Evolutionary conservation across 257 asterid species (phyloP), one percentile per base, ranked within the genome.

Genomic region (Osmanthus fragrans): DNA sequence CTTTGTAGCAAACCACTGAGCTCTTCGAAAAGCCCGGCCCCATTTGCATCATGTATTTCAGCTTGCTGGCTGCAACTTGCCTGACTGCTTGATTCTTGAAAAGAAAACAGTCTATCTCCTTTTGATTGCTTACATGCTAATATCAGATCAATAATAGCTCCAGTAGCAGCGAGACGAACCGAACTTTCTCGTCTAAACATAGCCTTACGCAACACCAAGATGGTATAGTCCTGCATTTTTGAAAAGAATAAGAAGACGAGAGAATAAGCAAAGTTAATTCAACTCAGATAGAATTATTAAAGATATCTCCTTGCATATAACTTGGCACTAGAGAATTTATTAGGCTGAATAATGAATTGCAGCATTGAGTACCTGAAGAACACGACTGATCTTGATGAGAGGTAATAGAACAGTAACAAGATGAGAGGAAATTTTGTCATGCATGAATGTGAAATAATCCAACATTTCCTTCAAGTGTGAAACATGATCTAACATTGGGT

Each of bases 1-100:
- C 97, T 87, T 86, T 91, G 97, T 73, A 93, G 87, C 87, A 91
- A 86, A 77, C 98, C 90, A 84, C 90, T 90, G 73, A 93, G 91
- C 85, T 93, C 98, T 77, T 76, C 91, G 84, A 93, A 93, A 82
- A 93, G 96, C 78, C 85, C 85, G 73, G 83, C 78, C 37, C 84
- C 85, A 49, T 76, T 78, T 69, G 88, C 79, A 69, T 49, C 76
- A 78, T 75, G 87, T 77, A 84, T 78, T 85, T 83, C 93, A 85
- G 88, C 84, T 81, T 91, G 96, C 87, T 91, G 98, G 84, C 98
- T 93, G 84, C 92, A 82, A 86, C 98, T 89, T 71, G 97, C 97
- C 87, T 93, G 98, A 83, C 98, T 93, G 87, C 90, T 88, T 65
- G 97, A 90, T 84, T 93, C 98, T 88, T 93, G 97, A 77, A 88